Base-by-base conservation (phyloP, 2,329 filamentous ascomycete species). In the Dryadomyces quercivorus region DNA sequence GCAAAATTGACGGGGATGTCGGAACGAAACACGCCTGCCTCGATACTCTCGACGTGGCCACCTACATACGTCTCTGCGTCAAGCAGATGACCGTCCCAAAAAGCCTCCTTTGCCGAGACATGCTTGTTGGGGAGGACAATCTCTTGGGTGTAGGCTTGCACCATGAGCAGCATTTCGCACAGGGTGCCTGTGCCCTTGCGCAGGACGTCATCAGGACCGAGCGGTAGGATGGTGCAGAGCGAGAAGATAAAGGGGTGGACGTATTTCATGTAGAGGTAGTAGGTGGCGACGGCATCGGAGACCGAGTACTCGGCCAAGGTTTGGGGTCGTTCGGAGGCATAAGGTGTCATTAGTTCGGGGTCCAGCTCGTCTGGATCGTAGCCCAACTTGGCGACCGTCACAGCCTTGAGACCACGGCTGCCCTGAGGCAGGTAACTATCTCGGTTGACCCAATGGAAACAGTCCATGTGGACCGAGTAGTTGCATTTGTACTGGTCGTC, bases 221-320 rank as follows among this genome's bases (percentile, higher is more conserved):
- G 77, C 0, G 93, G 93, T 66, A 98, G 76, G 71, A 98, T 96
- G 1, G 91, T 98, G 70, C 93, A 98, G 0, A 98, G 75, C 1
- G 94, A 97, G 76, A 98, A 98, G 67, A 98, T 93, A 74, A 98
- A 98, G 3, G 93, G 93, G 67, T 98, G 93, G n/a, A 98, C 88
- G 68, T 98, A 98, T 84, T 98, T 98, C 94, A 98, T 98, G 77
- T 98, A 98, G 58, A 98, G 74, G 66, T 98, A 98, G 67, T 98
- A 98, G 0, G 93, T 98, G 21, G 93, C 93, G 51, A 98, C 93
- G 10, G 94, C 94, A 76, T 98, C 94, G 63, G 94, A 98, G 47
- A 98, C 93, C 0, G 94, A 98, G 71, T 98, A 98, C 65, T 98
- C 93, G 9, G 93, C 92, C 52, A 98, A 75, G 0, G 89, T 95